Evolutionary conservation across 148 eudicot species (phyloP).

Genomic region (Fagopyrum homotropicum): DNA sequence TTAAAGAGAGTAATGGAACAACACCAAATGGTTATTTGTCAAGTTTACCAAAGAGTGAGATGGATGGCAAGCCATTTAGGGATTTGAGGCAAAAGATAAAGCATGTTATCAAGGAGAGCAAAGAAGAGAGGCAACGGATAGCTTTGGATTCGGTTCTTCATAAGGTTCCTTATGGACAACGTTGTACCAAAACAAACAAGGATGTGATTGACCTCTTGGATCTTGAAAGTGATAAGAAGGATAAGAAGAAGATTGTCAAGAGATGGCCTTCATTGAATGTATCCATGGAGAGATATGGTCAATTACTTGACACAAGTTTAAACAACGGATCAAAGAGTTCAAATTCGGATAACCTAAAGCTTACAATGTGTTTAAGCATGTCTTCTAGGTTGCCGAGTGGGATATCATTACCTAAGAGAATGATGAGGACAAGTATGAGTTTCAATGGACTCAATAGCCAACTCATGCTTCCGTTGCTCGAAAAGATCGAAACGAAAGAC

Average conservation of each 20-base stretch:
- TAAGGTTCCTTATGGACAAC: conserved; percentile 63
- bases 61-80: conserved; percentile 38
- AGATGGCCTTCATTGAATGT: conserved; percentile 47
- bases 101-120: conserved; percentile 57
- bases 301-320: conserved; percentile 33
- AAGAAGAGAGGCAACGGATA: conserved; percentile 57
- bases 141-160: conserved; percentile 76
- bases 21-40: background rate
- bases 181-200: conserved; percentile 22
- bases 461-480: background rate
- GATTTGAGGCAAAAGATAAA: conserved; percentile 51
- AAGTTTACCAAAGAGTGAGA: conserved; percentile 18
- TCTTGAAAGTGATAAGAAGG: background rate
- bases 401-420: conserved; percentile 8
- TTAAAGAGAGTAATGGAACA: background rate
- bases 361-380: conserved; percentile 23
- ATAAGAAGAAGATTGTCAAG: conserved; percentile 12
- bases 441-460: conserved; percentile 19
- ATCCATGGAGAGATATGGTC: conserved; percentile 45
- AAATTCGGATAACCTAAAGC: conserved; percentile 23
- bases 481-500: background rate
- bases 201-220: background rate
- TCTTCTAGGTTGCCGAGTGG: conserved; percentile 13
- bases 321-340: conserved; percentile 20
- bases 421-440: background rate